These are phyloP conservation scores for Alternaria sp. DNA, from an alignment of 2,329 filamentous ascomycete genomes.

Conservation along the genomic window DNA sequence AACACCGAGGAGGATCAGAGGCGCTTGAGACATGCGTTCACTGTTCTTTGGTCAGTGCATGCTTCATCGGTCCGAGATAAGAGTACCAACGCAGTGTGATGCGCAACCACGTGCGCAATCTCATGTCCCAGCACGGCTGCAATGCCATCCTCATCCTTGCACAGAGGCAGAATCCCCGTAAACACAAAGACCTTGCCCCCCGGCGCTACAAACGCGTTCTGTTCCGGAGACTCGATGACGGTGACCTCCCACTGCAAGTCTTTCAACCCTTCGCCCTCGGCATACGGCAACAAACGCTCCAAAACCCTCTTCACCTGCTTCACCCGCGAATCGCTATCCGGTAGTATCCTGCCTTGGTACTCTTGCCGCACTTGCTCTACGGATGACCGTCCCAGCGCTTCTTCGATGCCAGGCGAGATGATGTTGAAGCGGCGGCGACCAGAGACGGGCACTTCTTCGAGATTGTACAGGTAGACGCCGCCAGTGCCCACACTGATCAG, in stretches of 20 bases:
- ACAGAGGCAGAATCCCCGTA: slow-evolving; percentile 73
- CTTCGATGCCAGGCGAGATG: slow-evolving; percentile 63
- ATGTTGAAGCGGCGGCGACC: slow-evolving; percentile 77
- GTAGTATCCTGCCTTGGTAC: slow-evolving; percentile 63
- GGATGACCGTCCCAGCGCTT: slow-evolving; percentile 59
- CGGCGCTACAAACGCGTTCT: slow-evolving; percentile 79
- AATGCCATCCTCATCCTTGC: slow-evolving; percentile 70
- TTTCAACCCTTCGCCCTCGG: slow-evolving; percentile 55
- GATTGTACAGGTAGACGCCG: slow-evolving; percentile 70
- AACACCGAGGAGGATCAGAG: slow-evolving; percentile 48
- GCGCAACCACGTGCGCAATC: slow-evolving; percentile 71
- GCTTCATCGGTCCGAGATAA: neutral
- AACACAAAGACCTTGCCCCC: slow-evolving; percentile 82
- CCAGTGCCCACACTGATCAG: slow-evolving; percentile 51
- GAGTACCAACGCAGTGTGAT: slow-evolving; percentile 40
- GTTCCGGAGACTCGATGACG: slow-evolving; percentile 72
- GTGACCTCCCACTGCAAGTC: slow-evolving; percentile 69
- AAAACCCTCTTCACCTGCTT: slow-evolving; percentile 68
- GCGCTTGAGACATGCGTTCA: slow-evolving; percentile 64
- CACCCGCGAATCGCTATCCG: slow-evolving; percentile 64
- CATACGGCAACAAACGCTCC: slow-evolving; percentile 69
- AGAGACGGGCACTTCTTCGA: slow-evolving; percentile 75
- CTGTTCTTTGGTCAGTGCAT: slow-evolving; percentile 19
- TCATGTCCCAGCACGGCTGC: slow-evolving; percentile 81
- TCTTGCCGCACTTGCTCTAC: slow-evolving; percentile 64